Evolutionary conservation across 768 basidiomycete genomes (phyloP), one percentile per base, ranked within the genome.

Genomic region (Suillus hirtellus): DNA sequence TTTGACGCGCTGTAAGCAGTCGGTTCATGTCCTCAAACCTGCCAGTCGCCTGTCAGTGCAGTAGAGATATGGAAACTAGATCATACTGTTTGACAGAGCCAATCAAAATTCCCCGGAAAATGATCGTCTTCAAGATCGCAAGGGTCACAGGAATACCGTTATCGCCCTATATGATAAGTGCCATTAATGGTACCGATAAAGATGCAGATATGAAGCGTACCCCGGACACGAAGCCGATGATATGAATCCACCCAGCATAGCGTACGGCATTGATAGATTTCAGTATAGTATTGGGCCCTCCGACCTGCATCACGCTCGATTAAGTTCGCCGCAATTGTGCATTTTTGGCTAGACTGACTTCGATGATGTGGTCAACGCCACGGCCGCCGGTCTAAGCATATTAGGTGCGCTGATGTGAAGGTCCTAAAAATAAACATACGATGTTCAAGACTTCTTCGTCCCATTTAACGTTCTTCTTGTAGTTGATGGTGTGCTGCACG

Each of bases 21-120:
- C 77, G 74, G 69, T 80, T 82, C 83, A 87, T 82, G 50, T 81
- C 77, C 47, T 80, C 78, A 65, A 88, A 87, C 65, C 82, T 86
- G 65, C 3, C 15, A 17, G 12, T 15, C 59, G 17, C 15, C 14
- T 37, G 37, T 27, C 1, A 54, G 37, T 63, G 34, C 21, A 12
- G 37, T 11, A 55, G 10, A 17, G 24, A 27, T 10, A 35, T 4
- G 14, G 11, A 21, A 44, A 24, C 27, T 44, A 52, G 14, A 38
- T 74, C 83, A 52, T 68, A 85, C 83, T 86, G 84, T n/a, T 79
- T 75, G n/a, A 85, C 79, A 12, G 84, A 83, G 38, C 86, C 87
- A 60, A 87, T 77, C 40, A 82, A 76, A 34, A 88, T 79, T 4
- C 87, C 86, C 5, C 83, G 81, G 43, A 87, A 64, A 24, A 67